Conservation (phyloP, 2,329 filamentous ascomycete species). For the Dendryphion nanum region DNA sequence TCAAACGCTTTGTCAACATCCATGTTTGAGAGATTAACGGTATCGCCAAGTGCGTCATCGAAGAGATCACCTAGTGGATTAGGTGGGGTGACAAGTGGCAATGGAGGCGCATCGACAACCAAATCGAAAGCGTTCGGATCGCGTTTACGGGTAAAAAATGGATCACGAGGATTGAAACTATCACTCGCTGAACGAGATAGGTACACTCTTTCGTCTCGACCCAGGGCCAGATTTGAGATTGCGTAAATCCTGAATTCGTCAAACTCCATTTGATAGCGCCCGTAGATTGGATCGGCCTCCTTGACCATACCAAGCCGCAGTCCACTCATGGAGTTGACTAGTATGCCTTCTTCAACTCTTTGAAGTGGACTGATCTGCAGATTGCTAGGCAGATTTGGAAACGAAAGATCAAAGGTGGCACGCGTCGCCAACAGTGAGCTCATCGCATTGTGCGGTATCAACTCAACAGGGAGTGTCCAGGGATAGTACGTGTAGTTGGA, state of each 20-base stretch:
- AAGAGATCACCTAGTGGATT: constrained; percentile 20
- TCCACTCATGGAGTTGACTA: constrained; percentile 61
- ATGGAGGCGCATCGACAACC: constrained; percentile 56
- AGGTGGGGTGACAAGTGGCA: constrained; percentile 16
- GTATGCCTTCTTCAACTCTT: constrained; percentile 57
- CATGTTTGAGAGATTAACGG: constrained; percentile 22
- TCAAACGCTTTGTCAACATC: constrained; percentile 21
- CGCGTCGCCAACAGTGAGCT: constrained; percentile 71
- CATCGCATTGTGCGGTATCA: constrained; percentile 75
- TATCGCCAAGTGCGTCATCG: constrained; percentile 19
- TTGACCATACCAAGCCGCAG: constrained; percentile 66
- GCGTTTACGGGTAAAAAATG: constrained; percentile 76
- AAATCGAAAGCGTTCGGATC: constrained; percentile 73
- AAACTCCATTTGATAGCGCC: constrained; percentile 29
- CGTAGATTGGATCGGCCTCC: constrained; percentile 51
- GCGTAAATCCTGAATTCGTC: constrained; percentile 70
- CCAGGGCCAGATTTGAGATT: constrained; percentile 76
- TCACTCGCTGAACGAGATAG: constrained; percentile 67
- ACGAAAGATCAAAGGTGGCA: constrained; percentile 69
- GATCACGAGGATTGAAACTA: constrained; percentile 74
- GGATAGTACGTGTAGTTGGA: constrained; percentile 86
- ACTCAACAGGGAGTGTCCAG: constrained; percentile 78
- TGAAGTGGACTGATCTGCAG: constrained; percentile 52
- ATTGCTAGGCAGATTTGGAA: constrained; percentile 56
- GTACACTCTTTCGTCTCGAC: constrained; percentile 83